A percentile compares a stretch with the other conserved stretches of the same genome.
Conservation (phyloP, 495 filamentous ascomycete species). For the Platismatia glauca region DNA sequence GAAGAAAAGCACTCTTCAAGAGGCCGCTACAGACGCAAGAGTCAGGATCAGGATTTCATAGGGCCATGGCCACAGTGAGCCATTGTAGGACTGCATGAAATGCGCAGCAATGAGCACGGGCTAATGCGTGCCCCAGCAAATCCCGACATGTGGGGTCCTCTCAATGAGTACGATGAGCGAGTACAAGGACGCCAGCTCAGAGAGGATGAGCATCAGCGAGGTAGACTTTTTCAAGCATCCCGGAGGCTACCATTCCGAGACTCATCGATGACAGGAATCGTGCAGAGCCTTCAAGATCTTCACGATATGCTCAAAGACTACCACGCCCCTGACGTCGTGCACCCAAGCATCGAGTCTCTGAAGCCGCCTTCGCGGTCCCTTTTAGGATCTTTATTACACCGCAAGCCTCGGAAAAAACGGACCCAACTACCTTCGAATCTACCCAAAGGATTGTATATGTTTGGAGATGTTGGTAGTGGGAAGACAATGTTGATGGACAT, state of each 20-base stretch:
- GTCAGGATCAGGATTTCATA: neutral
- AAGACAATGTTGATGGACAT: conserved; percentile 99
- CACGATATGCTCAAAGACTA: conserved; percentile 76
- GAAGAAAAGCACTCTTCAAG: neutral
- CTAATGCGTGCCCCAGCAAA: conserved; percentile 9
- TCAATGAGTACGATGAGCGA: conserved; percentile 78
- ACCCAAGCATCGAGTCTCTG: conserved; percentile 66
- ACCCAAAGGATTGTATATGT: conserved; percentile 88
- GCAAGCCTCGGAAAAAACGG: conserved; percentile 30
- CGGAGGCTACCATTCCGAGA: neutral
- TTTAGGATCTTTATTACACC: conserved; percentile 61
- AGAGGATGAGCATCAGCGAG: conserved; percentile 87
- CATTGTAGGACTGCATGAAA: conserved; percentile 5
- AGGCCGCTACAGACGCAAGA: neutral
- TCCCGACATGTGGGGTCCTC: conserved; percentile 48
- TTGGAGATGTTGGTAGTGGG: conserved; percentile 92
- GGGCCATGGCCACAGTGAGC: conserved; percentile 17
- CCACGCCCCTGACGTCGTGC: conserved; percentile 59
- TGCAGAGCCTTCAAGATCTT: conserved; percentile 78
- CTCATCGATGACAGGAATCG: conserved; percentile 48
- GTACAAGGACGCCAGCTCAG: conserved; percentile 61
- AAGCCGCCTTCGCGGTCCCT: conserved; percentile 45
- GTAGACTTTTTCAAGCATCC: neutral
- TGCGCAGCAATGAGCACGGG: neutral
- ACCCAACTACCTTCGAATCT: conserved; percentile 59